Evolutionary conservation across 306 rosid genomes (phyloP).

Genomic region (Quercus aquifolioides): DNA sequence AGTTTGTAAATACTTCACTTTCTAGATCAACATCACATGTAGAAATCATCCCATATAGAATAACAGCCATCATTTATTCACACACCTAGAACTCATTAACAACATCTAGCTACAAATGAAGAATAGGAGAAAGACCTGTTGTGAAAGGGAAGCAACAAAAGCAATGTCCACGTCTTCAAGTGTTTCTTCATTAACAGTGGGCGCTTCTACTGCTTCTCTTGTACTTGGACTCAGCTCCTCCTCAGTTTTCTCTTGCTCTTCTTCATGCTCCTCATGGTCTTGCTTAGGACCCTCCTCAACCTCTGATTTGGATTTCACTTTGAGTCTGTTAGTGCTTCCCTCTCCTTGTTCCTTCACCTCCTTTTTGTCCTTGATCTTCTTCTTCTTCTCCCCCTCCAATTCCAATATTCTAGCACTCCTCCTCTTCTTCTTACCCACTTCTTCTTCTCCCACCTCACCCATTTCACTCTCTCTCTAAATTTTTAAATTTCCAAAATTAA

Average conservation of each 20-base stretch:
- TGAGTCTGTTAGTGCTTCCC: neutral
- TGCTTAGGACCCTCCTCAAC: neutral
- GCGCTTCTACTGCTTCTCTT: neutral
- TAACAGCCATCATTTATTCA: neutral
- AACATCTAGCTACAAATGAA: neutral
- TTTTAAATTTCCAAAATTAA: too few relatives aligned
- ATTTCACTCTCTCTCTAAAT: neutral
- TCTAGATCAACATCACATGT: neutral
- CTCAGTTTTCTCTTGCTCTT: neutral
- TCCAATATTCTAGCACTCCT: slow-evolving; percentile 8
- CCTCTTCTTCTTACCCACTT: neutral
- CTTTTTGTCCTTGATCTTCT: neutral
- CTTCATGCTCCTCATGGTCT: neutral
- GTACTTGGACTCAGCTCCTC: neutral
- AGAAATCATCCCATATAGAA: neutral
- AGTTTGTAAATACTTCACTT: neutral
- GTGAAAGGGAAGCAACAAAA: neutral
- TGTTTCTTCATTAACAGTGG: neutral
- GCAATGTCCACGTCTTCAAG: neutral
- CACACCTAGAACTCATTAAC: neutral
- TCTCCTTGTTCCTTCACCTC: neutral
- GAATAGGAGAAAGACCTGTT: neutral
- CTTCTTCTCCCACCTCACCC: neutral
- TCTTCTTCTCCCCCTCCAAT: slow-evolving; percentile 2
- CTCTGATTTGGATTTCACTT: neutral